Base-by-base conservation (phyloP, 2,329 filamentous ascomycete species). In the Aspergillus nomiae region DNA sequence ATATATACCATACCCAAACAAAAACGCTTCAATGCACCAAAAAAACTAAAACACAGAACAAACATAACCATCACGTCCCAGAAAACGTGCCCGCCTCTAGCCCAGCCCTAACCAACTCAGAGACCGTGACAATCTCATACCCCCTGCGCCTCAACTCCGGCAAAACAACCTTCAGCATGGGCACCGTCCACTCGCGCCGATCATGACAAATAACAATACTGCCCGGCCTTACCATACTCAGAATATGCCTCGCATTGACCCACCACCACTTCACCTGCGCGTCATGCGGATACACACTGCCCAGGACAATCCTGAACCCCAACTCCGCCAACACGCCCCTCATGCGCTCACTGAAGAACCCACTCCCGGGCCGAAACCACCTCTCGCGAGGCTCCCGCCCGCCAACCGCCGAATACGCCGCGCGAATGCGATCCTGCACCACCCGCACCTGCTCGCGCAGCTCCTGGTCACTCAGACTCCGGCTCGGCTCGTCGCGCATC, bases 191-290 rank as follows among this genome's bases (percentile, higher is more conserved):
- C n/a, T 84, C 81, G 71, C 93, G 84, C 67, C 92, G 78, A 80
- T 97, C 93, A 80, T 97, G 93, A 73, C 92, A 94, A 58, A 97
- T 89, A 65, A 97, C 89, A 62, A 97, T 90, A 32, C 86, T 89
- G 0, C 93, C 93, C 0, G 90, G 89, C 54, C 86, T 82, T 41
- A 90, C 82, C 90, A 93, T 92, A 78, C 91, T 92, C 69, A 96
- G 76, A 4, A 96, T 86, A 80, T 96, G 92, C 67, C 82, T 83
- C 9, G 91, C 89, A 77, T 97, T 97, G 58, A 93, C 69, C 66
- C 82, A 80, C 68, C 87, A 84, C 71, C 86, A 89, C 11, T 82
- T 82, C 62, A 97, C 89, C 82, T 96, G 92, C n/a, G 93, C 89
- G 79, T 97, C 93, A 79, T 96, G 92, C 6, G 93, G 93, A 78